phyloP scores from a whole-genome alignment of 495 filamentous ascomycete species.

The Neurospora tetrasperma region DNA sequence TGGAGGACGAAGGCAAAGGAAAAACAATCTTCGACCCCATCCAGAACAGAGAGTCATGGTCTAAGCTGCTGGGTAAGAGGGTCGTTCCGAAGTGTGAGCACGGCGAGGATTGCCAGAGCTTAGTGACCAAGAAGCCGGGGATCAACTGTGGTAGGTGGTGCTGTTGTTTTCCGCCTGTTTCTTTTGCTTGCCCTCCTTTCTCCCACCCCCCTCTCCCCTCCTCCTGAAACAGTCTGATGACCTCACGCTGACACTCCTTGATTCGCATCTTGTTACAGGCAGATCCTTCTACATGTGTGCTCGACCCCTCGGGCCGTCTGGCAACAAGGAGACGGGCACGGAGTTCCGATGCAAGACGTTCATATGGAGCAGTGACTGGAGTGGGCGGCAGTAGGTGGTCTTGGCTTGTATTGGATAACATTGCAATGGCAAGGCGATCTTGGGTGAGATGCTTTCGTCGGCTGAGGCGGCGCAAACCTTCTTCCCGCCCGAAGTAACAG shows the following conservation, averaged over 20 bases:
- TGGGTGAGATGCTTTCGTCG: constrained; percentile 22
- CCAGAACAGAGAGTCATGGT: constrained; percentile 73
- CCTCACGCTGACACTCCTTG: background rate
- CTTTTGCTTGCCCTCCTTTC: background rate
- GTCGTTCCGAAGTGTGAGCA: constrained; percentile 74
- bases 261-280: constrained; percentile 31
- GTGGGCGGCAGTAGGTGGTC: constrained; percentile 9
- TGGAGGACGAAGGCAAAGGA: constrained; percentile 5
- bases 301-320: constrained; percentile 70
- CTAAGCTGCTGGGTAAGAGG: constrained; percentile 69
- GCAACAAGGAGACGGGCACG: constrained; percentile 69
- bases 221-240: background rate
- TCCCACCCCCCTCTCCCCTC: background rate
- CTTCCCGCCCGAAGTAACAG: constrained; percentile 39
- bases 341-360: constrained; percentile 82
- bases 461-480: constrained; percentile 21
- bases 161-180: background rate
- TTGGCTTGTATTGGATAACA: background rate
- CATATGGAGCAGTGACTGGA: constrained; percentile 86
- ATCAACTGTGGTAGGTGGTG: constrained; percentile 53
- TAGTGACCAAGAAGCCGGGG: constrained; percentile 79
- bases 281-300: constrained; percentile 81
- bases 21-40: constrained; percentile 55
- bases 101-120: constrained; percentile 69
- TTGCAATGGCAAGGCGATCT: constrained; percentile 20